Evolutionary conservation across 345 rosid genomes (phyloP).

Genomic region (Citrus sp.): DNA sequence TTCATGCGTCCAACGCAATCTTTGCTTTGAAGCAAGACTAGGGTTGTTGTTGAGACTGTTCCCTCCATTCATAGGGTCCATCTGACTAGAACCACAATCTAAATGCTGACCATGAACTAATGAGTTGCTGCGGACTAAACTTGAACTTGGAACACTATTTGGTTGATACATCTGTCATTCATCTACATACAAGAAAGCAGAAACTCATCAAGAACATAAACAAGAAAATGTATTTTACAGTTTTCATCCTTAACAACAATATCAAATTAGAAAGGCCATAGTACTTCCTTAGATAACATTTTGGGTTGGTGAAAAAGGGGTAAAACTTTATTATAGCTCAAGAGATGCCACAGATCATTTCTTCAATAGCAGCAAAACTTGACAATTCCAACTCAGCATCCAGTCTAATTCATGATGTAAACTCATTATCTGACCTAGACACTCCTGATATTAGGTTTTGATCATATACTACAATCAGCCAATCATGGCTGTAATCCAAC

Average conservation of each 20-base stretch:
- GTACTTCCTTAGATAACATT: not conserved
- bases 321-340: not conserved
- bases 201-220: constrained; percentile 9
- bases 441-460: not conserved
- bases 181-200: constrained; percentile 27
- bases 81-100: constrained; percentile 46
- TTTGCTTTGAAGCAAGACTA: constrained; percentile 92
- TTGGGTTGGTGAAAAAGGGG: not conserved
- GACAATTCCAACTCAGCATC: not conserved
- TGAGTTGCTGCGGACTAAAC: constrained; percentile 40
- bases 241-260: not conserved
- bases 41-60: constrained; percentile 54
- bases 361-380: not conserved
- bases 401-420: not conserved
- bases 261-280: not conserved
- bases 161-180: constrained; percentile 48
- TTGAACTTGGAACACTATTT: constrained; percentile 37
- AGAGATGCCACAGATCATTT: not conserved
- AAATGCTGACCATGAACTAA: constrained; percentile 49
- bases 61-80: constrained; percentile 76
- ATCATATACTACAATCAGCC: not conserved
- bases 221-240: not conserved
- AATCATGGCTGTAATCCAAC: not conserved
- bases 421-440: not conserved
- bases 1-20: constrained; percentile 96